A percentile compares a stretch with the other conserved stretches of the same genome.
Conservation (phyloP, 1,284 basidiomycete genomes). For the Leccinum subatratum region DNA sequence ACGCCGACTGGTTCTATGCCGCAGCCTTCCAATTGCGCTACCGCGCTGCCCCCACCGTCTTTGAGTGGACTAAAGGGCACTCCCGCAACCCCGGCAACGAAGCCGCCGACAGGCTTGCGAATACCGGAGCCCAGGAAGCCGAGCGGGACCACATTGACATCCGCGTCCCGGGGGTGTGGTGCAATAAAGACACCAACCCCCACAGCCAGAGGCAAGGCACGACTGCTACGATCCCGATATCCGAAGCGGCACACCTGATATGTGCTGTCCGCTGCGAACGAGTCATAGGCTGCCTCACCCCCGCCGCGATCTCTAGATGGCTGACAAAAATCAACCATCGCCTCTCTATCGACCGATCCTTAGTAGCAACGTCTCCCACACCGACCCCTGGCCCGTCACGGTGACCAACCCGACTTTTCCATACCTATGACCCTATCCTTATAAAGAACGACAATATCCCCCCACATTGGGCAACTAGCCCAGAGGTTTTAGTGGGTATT, state of each 20-base stretch:
- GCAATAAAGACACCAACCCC: not conserved
- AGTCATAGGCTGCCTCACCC: not conserved
- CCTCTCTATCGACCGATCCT: too few species aligned
- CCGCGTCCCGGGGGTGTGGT: not conserved
- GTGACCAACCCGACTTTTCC: not conserved
- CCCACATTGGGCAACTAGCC: not conserved
- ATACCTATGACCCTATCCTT: not conserved
- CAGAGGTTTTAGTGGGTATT: conserved; percentile 2
- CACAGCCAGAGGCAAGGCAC: not conserved
- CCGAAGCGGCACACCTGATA: not conserved
- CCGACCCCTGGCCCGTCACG: not conserved
- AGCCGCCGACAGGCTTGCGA: too few species aligned
- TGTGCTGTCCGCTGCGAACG: not conserved
- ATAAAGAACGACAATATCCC: not conserved
- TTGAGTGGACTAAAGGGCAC: too few species aligned
- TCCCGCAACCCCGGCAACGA: too few species aligned
- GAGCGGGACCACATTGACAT: too few species aligned
- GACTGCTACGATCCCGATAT: not conserved
- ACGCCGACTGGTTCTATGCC: too few species aligned
- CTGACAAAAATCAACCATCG: too few species aligned
- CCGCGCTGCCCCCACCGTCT: too few species aligned
- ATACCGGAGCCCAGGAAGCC: too few species aligned
- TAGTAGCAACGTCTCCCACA: not conserved
- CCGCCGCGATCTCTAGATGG: too few species aligned
- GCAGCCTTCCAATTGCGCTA: too few species aligned